Conservation (phyloP, 805 yeast species). For the Barnettozyma siamensis region DNA sequence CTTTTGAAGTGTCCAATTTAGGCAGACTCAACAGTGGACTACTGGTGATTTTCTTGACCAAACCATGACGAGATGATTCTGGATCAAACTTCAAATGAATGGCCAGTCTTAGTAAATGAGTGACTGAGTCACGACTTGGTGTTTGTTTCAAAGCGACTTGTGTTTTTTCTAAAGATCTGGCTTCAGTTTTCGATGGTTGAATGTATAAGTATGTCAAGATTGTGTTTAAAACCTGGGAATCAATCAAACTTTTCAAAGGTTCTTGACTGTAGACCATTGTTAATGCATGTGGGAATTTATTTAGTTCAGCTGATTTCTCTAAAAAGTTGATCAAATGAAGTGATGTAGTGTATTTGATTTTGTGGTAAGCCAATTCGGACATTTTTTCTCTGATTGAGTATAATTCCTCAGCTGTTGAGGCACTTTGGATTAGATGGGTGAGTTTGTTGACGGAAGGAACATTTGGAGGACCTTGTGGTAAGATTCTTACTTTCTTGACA, state of each 20-base stretch:
- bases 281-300: conserved; percentile 19
- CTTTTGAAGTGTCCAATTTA: conserved; percentile 6
- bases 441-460: conserved; percentile 26
- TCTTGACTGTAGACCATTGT: conserved; percentile 16
- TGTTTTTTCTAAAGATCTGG: conserved; percentile 12
- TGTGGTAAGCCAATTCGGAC: conserved; percentile 14
- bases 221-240: conserved; percentile 16
- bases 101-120: conserved; percentile 17
- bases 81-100: conserved; percentile 12
- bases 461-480: conserved; percentile 29
- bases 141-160: conserved; percentile 12
- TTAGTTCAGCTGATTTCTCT: conserved; percentile 20
- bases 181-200: conserved; percentile 16
- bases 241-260: conserved; percentile 7
- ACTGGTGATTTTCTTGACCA: conserved; percentile 4
- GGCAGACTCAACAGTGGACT: conserved; percentile 7
- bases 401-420: conserved; percentile 17
- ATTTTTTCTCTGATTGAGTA: conserved; percentile 12
- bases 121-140: conserved; percentile 7
- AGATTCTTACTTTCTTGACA: conserved; percentile 26
- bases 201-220: conserved; percentile 19
- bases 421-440: conserved; percentile 21
- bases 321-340: conserved; percentile 17
- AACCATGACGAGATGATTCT: conserved; percentile 9
- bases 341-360: conserved; percentile 18